phyloP scores from a whole-genome alignment of 1,139 yeast genomes.

The Taphrina betulina region DNA sequence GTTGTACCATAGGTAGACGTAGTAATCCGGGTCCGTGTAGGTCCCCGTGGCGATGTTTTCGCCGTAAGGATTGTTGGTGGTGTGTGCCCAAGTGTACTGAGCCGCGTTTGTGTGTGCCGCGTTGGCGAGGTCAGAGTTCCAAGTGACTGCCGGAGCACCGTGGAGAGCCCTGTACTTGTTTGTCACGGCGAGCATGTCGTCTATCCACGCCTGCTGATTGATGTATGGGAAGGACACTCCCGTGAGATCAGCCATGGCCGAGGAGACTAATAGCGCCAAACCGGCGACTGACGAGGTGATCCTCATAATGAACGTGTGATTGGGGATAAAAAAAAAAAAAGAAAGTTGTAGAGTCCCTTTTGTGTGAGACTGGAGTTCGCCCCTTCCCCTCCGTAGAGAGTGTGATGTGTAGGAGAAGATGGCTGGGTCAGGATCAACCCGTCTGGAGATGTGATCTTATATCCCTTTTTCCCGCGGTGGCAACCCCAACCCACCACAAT shows the following conservation, averaged over 20 bases:
- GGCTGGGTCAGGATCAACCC: too few relatives aligned
- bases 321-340: too few relatives aligned
- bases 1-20: conserved; percentile 71
- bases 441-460: too few relatives aligned
- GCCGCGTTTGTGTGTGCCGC: conserved; percentile 62
- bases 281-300: too few relatives aligned
- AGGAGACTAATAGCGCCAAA: too few relatives aligned
- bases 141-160: conserved; percentile 55
- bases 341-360: too few relatives aligned
- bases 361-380: too few relatives aligned
- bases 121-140: conserved; percentile 59
- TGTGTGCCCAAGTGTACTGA: conserved; percentile 62
- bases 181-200: conserved; percentile 53
- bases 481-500: too few relatives aligned
- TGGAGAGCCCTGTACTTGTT: conserved; percentile 62
- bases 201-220: conserved; percentile 39
- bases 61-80: conserved; percentile 63
- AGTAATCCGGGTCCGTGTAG: conserved; percentile 48
- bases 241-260: conserved; percentile 37
- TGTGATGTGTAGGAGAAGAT: too few relatives aligned
- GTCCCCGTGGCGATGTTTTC: conserved; percentile 67
- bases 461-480: too few relatives aligned
- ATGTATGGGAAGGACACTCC: conserved; percentile 38
- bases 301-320: too few relatives aligned
- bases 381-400: too few relatives aligned